Evolutionary conservation across 371 early-diverging fungal genomes (phyloP).

Genomic region (Mucor circinelloides): DNA sequence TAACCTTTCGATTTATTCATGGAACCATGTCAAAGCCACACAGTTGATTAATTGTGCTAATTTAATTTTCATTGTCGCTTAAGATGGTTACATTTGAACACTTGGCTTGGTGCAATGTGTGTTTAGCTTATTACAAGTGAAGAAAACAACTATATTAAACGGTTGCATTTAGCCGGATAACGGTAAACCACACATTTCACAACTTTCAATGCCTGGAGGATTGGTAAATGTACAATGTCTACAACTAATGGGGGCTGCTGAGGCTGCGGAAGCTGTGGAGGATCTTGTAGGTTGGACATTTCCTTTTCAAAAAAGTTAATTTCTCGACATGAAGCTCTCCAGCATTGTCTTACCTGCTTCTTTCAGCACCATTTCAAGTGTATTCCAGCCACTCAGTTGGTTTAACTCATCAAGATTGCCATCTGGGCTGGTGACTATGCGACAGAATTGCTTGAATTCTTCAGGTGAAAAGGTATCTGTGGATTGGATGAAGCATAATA

Average conservation of each 20-base stretch:
- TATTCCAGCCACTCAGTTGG: slow-evolving; percentile 76
- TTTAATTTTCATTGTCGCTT: not conserved
- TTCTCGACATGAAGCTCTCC: not conserved
- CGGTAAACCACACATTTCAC: slow-evolving; percentile 97
- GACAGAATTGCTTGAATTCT: slow-evolving; percentile 61
- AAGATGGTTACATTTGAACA: too few species aligned
- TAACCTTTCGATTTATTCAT: not conserved
- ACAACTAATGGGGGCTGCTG: slow-evolving; percentile 70
- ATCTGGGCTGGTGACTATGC: slow-evolving; percentile 51
- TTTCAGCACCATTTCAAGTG: slow-evolving; percentile 67
- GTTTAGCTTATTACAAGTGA: too few species aligned
- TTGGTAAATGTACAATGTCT: slow-evolving; percentile 94
- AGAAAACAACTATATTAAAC: too few species aligned
- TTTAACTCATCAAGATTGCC: slow-evolving; percentile 49
- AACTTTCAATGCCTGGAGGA: slow-evolving; percentile 61
- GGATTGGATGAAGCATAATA: slow-evolving; percentile 69
- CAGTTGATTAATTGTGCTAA: not conserved
- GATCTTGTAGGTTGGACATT: slow-evolving; percentile 16
- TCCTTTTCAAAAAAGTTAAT: not conserved
- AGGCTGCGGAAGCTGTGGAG: slow-evolving; percentile 21
- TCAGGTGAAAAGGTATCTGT: slow-evolving; percentile 50
- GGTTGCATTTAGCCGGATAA: slow-evolving; percentile 31
- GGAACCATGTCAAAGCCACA: slow-evolving; percentile 3
- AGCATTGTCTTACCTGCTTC: slow-evolving; percentile 50
- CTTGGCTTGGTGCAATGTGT: too few species aligned